phyloP scores from a whole-genome alignment of 2,329 filamentous ascomycete genomes.

The Aureobasidium zeae region DNA sequence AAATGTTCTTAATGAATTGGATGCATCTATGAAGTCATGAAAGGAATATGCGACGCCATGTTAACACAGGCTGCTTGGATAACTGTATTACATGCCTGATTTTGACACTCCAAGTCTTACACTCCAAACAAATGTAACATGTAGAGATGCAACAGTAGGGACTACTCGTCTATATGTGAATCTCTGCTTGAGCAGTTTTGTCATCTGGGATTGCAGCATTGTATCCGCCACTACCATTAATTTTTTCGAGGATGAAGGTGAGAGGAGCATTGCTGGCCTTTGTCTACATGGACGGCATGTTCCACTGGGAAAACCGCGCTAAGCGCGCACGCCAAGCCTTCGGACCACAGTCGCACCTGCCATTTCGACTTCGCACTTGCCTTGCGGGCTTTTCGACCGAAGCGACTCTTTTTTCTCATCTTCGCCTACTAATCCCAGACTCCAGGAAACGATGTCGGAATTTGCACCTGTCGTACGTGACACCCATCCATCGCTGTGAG shows the following conservation, averaged over 20 bases:
- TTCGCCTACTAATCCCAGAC: conserved; percentile 5
- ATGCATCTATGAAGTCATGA: conserved; percentile 33
- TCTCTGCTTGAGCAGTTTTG: too few species aligned
- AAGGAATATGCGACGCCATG: background rate
- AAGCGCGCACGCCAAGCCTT: conserved; percentile 2
- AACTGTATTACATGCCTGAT: background rate
- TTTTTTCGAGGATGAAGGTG: too few species aligned
- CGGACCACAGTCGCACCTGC: conserved; percentile 1
- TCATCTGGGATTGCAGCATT: too few species aligned
- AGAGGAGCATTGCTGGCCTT: too few species aligned
- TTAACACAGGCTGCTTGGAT: too few species aligned
- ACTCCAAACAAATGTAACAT: too few species aligned
- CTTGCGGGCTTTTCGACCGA: background rate
- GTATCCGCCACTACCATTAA: too few species aligned
- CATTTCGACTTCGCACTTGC: background rate
- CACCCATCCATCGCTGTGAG: conserved; percentile 1
- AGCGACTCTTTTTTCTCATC: conserved; percentile 8
- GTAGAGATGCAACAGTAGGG: too few species aligned
- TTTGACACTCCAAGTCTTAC: too few species aligned
- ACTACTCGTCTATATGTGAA: too few species aligned
- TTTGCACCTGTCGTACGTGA: conserved; percentile 54
- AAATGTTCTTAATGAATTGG: conserved; percentile 54
- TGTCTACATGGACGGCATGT: too few species aligned
- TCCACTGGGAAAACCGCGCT: too few species aligned
- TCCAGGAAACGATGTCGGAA: conserved; percentile 51